Base-by-base conservation (phyloP, 176 grass and related monocot species). In the Eleusine coracana region DNA sequence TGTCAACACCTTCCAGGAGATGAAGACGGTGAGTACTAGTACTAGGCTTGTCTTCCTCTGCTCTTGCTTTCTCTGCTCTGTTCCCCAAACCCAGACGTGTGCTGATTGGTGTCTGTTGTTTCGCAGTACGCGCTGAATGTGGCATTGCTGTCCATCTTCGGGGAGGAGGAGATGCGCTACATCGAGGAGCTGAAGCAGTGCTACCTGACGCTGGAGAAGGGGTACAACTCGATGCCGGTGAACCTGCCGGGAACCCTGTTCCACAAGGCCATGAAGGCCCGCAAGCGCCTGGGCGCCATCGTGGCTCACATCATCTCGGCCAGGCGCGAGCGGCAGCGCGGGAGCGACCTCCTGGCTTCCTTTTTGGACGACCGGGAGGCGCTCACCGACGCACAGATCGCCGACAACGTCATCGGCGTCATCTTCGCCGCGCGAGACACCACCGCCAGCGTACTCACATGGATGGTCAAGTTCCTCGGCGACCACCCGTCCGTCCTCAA, bases 211-310 rank as follows among this genome's bases (percentile, higher is more conserved):
- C 93, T 99, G 62, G 97, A 99, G 84, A 96, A 99, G 21, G 97
- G 97, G 17, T 99, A 99, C 81, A 99, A 99, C 87, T 96, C 97
- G 36, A 96, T 99, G 97, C 97, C 97, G 14, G 89, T 99, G 89
- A 96, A 99, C 74, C 71, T 99, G 29, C 93, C 93, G 0, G 93
- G 97, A 17, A 96, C 93, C 9, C 97, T 96, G 65, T 99, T 99
- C 83, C 89, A 94, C 91, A 94, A 92, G 89, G 91, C 97, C 16
- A 99, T 99, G 97, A 96, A 89, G 83, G 85, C 97, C 12, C 87
- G 97, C 20, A 87, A 82, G 73, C 85, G 87, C 1, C 83, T 99
- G 15, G 93, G 89, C 49, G 84, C 87, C 68, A 92, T 99, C 64
- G 93, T 99, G 37, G 93, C 83, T 6, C 80, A 88, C 61, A 94